A percentile compares a stretch with the other conserved stretches of the same genome.
Evolutionary conservation across 2,329 filamentous ascomycete species (phyloP).

Genomic region (Fusarium sp.): DNA sequence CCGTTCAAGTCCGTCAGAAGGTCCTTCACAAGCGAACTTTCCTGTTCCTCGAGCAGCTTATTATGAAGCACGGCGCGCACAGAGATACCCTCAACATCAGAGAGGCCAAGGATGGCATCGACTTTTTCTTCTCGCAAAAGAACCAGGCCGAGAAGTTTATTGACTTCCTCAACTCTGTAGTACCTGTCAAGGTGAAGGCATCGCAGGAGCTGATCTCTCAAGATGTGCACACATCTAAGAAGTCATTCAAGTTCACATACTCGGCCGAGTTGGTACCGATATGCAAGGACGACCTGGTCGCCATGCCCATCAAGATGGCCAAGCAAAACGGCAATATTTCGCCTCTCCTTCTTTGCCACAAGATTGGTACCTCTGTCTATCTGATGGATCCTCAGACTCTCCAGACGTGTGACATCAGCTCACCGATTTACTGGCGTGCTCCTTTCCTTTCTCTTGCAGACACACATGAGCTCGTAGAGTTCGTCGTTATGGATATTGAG

Average conservation of each 20-base stretch:
- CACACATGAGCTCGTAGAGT: conserved; percentile 88
- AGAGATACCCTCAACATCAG: conserved; percentile 98
- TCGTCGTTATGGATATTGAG: conserved; percentile 96
- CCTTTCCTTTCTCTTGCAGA: conserved; percentile 90
- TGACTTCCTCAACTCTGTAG: conserved; percentile 88
- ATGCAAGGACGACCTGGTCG: conserved; percentile 98
- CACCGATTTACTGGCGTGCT: conserved; percentile 89
- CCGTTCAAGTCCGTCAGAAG: conserved; percentile 96
- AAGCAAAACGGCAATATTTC: conserved; percentile 90
- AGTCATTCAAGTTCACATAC: conserved; percentile 95
- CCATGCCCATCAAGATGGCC: conserved; percentile 89
- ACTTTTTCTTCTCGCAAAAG: conserved; percentile 92
- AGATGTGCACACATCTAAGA: conserved; percentile 91
- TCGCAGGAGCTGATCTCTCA: conserved; percentile 89
- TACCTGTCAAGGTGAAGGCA: conserved; percentile 84
- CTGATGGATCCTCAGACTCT: conserved; percentile 92
- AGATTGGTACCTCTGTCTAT: conserved; percentile 90
- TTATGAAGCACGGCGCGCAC: conserved; percentile 93
- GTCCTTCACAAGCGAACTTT: conserved; percentile 91
- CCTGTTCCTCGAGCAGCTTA: conserved; percentile 87
- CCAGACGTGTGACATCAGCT: conserved; percentile 88
- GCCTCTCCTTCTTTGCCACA: conserved; percentile 87
- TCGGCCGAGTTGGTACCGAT: conserved; percentile 92
- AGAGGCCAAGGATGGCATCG: conserved; percentile 94
- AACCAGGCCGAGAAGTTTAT: conserved; percentile 95